Conservation (phyloP, 495 filamentous ascomycete species). For the Penicillium robsamsonii region DNA sequence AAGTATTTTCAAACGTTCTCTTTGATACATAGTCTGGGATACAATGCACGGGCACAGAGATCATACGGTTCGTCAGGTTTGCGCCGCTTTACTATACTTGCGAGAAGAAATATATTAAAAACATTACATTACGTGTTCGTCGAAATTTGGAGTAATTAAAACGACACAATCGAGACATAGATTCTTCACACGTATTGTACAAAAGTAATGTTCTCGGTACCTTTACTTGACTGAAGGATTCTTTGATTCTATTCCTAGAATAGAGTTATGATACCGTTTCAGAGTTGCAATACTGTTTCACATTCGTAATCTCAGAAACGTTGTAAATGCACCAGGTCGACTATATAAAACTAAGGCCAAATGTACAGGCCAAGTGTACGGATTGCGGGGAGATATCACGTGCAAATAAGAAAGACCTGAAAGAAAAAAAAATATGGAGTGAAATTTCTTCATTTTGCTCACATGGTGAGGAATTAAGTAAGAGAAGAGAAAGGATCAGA, state of each 20-base stretch:
- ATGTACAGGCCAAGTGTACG: not conserved
- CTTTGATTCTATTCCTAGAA: not conserved
- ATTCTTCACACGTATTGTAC: too few relatives aligned
- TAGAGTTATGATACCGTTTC: not conserved
- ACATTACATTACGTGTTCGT: too few relatives aligned
- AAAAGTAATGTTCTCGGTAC: too few relatives aligned
- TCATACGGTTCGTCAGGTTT: too few relatives aligned
- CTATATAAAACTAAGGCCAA: not conserved
- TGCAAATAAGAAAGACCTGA: not conserved
- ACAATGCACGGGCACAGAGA: slow-evolving; percentile 1
- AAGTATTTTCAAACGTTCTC: not conserved
- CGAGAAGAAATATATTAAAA: too few relatives aligned
- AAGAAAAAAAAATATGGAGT: not conserved
- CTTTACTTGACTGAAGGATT: too few relatives aligned
- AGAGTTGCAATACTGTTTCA: not conserved
- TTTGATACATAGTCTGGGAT: slow-evolving; percentile 6
- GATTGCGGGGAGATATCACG: slow-evolving; percentile 11
- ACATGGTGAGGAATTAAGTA: slow-evolving; percentile 25
- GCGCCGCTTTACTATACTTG: too few relatives aligned
- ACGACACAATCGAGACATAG: too few relatives aligned
- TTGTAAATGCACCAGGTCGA: not conserved
- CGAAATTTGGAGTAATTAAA: too few relatives aligned
- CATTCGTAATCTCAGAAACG: not conserved
- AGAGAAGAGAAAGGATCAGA: slow-evolving; percentile 11
- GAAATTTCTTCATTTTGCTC: slow-evolving; percentile 16